Conservation (phyloP, 1,139 yeast species). For the Pichia sp. region DNA sequence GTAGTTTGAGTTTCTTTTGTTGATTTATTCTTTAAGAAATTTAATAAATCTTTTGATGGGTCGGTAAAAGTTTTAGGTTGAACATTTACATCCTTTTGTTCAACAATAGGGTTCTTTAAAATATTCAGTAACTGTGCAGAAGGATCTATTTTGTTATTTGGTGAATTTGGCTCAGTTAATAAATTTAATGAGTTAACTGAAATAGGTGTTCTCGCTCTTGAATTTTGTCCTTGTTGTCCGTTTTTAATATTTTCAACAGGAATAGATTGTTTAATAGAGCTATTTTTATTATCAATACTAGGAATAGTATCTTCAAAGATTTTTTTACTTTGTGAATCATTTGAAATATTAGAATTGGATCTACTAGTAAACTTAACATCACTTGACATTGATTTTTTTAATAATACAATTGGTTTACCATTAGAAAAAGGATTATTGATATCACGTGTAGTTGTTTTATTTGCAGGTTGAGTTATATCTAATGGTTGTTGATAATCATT, state of each 20-base stretch:
- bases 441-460: constrained; percentile 9
- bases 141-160: constrained; percentile 8
- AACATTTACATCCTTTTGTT: background rate
- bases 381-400: constrained; percentile 15
- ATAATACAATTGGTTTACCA: constrained; percentile 16
- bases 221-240: background rate
- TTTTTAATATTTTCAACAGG: background rate
- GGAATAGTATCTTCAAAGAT: too few species aligned
- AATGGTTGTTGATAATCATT: background rate
- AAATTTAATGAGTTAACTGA: constrained; percentile 7
- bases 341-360: too few species aligned
- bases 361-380: background rate
- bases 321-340: background rate
- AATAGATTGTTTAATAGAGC: background rate
- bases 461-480: constrained; percentile 21
- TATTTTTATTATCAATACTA: too few species aligned
- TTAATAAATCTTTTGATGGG: background rate
- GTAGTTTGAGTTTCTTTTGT: background rate
- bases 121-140: constrained; percentile 11
- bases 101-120: constrained; percentile 3
- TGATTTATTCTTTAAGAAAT: background rate
- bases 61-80: background rate
- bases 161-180: constrained; percentile 13
- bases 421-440: constrained; percentile 5
- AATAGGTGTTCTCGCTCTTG: constrained; percentile 2